Evolutionary conservation across 2,329 filamentous ascomycete species (phyloP).

Genomic region (Zarea fungicola): DNA sequence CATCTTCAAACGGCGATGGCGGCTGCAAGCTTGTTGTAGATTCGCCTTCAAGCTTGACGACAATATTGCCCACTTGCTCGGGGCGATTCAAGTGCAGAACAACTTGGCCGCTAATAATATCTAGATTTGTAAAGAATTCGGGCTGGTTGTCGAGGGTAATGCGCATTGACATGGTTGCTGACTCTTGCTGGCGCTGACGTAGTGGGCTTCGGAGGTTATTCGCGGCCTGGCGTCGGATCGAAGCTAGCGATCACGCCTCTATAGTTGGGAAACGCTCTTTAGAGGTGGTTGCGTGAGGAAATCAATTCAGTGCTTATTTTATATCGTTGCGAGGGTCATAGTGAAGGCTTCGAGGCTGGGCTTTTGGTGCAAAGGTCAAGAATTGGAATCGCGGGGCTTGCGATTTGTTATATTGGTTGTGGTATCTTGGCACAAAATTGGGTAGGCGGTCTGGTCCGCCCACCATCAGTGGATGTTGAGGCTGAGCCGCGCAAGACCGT

Average conservation of each 20-base stretch:
- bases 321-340: not conserved
- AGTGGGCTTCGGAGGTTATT: not conserved
- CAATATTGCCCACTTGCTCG: slow-evolving; percentile 65
- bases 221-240: not conserved
- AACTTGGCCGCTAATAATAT: slow-evolving; percentile 61
- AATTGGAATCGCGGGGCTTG: slow-evolving; percentile 3
- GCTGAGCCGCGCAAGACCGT: slow-evolving; percentile 5
- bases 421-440: slow-evolving; percentile 3
- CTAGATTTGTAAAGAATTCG: slow-evolving; percentile 75
- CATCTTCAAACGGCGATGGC: slow-evolving; percentile 35
- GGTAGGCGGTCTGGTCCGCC: slow-evolving; percentile 6
- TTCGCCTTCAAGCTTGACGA: slow-evolving; percentile 82
- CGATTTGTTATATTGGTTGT: not conserved
- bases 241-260: not conserved
- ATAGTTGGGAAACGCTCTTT: not conserved
- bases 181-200: slow-evolving; percentile 1
- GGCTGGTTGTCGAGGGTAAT: slow-evolving; percentile 62
- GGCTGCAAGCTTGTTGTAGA: slow-evolving; percentile 60
- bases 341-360: no score
- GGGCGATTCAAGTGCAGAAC: slow-evolving; percentile 55
- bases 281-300: no score
- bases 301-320: not conserved
- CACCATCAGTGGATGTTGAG: not conserved
- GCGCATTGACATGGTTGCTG: slow-evolving; percentile 56
- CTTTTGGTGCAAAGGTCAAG: not conserved